Conservation (phyloP, 2,329 filamentous ascomycete genomes). For the Arthrobotrys musiformis region DNA sequence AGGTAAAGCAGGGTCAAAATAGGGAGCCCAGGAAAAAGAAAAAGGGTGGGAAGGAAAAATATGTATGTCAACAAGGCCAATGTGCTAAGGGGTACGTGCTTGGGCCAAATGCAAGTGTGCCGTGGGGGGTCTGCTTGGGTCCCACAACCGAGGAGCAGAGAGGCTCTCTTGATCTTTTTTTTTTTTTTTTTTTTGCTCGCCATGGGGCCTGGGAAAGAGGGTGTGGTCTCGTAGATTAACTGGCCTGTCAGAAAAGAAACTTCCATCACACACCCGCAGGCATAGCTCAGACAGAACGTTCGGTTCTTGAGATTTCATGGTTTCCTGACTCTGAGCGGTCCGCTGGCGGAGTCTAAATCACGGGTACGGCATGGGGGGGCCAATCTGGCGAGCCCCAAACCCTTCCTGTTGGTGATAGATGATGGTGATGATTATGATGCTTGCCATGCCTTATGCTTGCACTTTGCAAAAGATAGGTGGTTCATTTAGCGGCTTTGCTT, state of each 20-base stretch:
- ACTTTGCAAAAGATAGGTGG: constrained; percentile 12
- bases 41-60: constrained; percentile 47
- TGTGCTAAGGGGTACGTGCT: constrained; percentile 56
- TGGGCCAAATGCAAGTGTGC: constrained; percentile 49
- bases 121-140: constrained; percentile 55
- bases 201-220: constrained; percentile 21
- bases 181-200: constrained; percentile 23
- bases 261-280: constrained; percentile 45
- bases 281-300: constrained; percentile 16
- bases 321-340: constrained; percentile 40
- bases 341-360: constrained; percentile 50
- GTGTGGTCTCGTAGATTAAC: constrained; percentile 44
- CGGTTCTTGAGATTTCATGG: constrained; percentile 26
- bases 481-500: constrained; percentile 19
- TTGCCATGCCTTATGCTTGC: no score
- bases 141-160: constrained; percentile 53
- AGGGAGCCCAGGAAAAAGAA: constrained; percentile 17
- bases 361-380: constrained; percentile 42
- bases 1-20: constrained; percentile 6
- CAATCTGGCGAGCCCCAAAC: constrained; percentile 53
- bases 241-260: constrained; percentile 55
- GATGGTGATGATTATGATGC: constrained; percentile 16
- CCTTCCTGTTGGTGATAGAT: constrained; percentile 46
- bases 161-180: constrained; percentile 47
- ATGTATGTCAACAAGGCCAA: constrained; percentile 56